Evolutionary conservation across 2,329 filamentous ascomycete species (phyloP), one percentile per base, ranked within the genome.

Genomic region (Ascochyta fabae): DNA sequence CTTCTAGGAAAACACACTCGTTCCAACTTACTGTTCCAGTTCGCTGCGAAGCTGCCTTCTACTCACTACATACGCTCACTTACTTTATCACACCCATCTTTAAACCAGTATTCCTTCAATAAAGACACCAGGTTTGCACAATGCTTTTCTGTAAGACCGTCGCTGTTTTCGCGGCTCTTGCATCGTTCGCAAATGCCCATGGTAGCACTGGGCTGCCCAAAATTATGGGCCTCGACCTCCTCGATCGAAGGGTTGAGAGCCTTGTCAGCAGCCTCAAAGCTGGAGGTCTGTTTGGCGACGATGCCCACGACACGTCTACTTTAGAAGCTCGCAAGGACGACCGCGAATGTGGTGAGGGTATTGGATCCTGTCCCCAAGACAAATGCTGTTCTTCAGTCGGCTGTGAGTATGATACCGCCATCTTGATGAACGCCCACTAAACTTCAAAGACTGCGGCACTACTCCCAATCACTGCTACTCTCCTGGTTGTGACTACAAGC

Each of bases 401-500:
- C 22, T 55, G 59, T 46, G 72, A 72, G 51, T 73, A 69, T 69
- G 69, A 4, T 7, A 2, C 19, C 48, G 68, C 51, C 31, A 26
- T 6, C 4, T 24, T 9, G 16, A n/a, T 23, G 23, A 29, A 45
- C 23, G n/a, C 24, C 8, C 22, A 44, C 8, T 6, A 23, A 24
- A 34, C 22, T 26, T 23, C 6, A 9, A 33, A 72, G 69, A 81
- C 79, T 87, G 84, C 59, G 85, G 84, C 43, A 78, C 70, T 15
- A 79, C 77, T 4, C 69, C 69, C 10, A 79, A 83, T 1, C 86
- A 86, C 72, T 89, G 86, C 73, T 79, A 80, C 27, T 81, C 85
- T 19, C 86, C 86, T 2, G 81, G 86, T 48, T 89, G 86, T 66
- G 80, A 85, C 67, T 84, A 87, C 64, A 74, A 81, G 60, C 86